Percentiles rank a stretch among this genome's conserved stretches.
Conservation (phyloP, 495 filamentous ascomycete species). For the Neurospora tetraspora region DNA sequence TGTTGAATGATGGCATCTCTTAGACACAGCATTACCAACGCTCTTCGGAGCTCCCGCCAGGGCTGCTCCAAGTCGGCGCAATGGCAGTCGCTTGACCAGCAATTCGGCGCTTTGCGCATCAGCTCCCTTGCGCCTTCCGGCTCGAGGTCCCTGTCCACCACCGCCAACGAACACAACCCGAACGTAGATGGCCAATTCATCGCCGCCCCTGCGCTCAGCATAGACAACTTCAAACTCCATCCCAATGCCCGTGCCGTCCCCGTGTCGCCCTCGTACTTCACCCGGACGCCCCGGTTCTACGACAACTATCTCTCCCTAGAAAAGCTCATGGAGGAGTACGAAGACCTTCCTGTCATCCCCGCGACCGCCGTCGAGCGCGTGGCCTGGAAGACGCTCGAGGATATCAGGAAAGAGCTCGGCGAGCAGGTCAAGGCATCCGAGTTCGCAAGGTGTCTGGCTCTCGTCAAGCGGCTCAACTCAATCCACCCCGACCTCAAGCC, state of each 20-base stretch:
- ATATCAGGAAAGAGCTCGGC: slow-evolving; percentile 65
- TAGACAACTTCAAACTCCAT: neutral
- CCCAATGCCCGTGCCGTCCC: slow-evolving; percentile 61
- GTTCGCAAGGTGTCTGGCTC: slow-evolving; percentile 61
- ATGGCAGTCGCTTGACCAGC: slow-evolving; percentile 18
- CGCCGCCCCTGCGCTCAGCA: slow-evolving; percentile 5
- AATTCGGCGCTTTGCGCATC: slow-evolving; percentile 17
- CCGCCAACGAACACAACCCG: neutral
- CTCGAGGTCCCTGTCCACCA: slow-evolving; percentile 18
- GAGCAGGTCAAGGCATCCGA: slow-evolving; percentile 71
- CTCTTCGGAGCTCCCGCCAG: slow-evolving; percentile 15
- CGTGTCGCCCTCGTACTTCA: slow-evolving; percentile 87
- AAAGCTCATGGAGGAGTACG: slow-evolving; percentile 56
- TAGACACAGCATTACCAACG: slow-evolving; percentile 12
- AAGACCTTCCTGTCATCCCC: slow-evolving; percentile 56
- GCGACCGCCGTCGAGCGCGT: slow-evolving; percentile 58
- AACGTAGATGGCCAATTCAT: slow-evolving; percentile 23
- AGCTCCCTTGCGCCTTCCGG: too few relatives aligned
- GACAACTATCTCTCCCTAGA: slow-evolving; percentile 71
- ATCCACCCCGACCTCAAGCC: slow-evolving; percentile 79
- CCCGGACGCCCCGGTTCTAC: slow-evolving; percentile 71
- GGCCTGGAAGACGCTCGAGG: slow-evolving; percentile 71
- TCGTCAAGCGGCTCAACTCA: slow-evolving; percentile 71
- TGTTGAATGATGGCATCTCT: slow-evolving; percentile 23
- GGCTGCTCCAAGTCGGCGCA: slow-evolving; percentile 1